A percentile compares a stretch with the other conserved stretches of the same genome.
phyloP scores from a whole-genome alignment of 345 rosid species.

The Psidium friedrichsthalianum region DNA sequence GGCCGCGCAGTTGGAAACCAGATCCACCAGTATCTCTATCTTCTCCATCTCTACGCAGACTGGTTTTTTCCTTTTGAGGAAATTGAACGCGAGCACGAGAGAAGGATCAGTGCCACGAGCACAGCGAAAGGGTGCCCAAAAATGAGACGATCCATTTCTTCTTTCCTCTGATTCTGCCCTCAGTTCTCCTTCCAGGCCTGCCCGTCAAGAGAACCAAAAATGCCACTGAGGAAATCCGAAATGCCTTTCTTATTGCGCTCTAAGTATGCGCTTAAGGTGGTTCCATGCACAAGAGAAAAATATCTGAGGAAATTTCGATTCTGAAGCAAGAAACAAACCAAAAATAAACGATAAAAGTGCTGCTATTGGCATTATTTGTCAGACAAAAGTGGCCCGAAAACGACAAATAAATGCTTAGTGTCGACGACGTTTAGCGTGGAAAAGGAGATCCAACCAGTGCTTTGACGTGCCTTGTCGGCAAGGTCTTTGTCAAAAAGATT shows the following conservation, averaged over 20 bases:
- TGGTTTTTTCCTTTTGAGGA: neutral
- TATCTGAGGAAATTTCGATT: neutral
- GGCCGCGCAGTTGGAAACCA: neutral
- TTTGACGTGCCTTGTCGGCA: neutral
- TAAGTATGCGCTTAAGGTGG: no score
- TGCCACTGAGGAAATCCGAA: neutral
- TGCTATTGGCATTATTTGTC: neutral
- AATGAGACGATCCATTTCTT: neutral
- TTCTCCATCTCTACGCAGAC: neutral
- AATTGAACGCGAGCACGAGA: neutral
- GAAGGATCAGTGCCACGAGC: neutral
- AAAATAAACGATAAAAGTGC: neutral
- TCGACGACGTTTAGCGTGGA: neutral
- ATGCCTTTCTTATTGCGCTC: neutral
- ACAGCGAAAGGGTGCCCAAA: neutral
- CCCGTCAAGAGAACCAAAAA: neutral
- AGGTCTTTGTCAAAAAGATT: neutral
- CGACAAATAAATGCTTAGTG: neutral
- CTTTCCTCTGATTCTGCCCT: neutral
- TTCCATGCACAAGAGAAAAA: accelerated
- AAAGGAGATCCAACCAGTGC: neutral
- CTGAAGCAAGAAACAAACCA: neutral
- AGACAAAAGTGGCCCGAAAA: neutral
- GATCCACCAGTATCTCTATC: neutral
- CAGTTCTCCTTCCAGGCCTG: neutral